Conservation (phyloP, 1,139 yeast genomes). For the Blastobotrys indianensis region DNA sequence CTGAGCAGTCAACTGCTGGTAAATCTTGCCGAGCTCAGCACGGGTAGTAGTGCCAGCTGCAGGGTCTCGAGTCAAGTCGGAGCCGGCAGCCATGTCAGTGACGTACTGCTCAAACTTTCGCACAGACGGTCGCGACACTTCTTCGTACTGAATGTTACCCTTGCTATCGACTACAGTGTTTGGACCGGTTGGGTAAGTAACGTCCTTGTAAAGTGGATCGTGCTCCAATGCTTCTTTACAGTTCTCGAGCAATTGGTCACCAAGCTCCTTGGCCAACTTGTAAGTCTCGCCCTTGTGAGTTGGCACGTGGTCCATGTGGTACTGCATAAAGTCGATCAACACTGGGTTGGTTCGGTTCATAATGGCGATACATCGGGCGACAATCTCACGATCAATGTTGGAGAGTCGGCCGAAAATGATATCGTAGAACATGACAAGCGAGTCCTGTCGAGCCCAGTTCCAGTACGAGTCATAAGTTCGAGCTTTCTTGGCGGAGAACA, state of each 20-base stretch:
- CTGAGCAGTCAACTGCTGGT: slow-evolving; percentile 73
- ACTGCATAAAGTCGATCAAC: slow-evolving; percentile 92
- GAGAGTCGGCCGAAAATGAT: slow-evolving; percentile 89
- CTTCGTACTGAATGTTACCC: slow-evolving; percentile 81
- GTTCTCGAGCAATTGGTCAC: slow-evolving; percentile 90
- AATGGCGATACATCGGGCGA: slow-evolving; percentile 90
- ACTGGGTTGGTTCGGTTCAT: slow-evolving; percentile 97
- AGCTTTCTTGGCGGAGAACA: slow-evolving; percentile 86
- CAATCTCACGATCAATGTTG: slow-evolving; percentile 91
- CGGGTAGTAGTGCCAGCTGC: slow-evolving; percentile 50
- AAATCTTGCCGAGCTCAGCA: slow-evolving; percentile 79
- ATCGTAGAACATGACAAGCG: slow-evolving; percentile 87
- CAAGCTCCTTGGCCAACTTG: slow-evolving; percentile 80
- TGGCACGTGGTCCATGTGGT: slow-evolving; percentile 91
- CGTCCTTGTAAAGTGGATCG: slow-evolving; percentile 93
- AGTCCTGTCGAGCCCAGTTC: slow-evolving; percentile 99
- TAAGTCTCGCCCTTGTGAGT: slow-evolving; percentile 82
- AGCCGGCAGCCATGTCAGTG: slow-evolving; percentile 94
- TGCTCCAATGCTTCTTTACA: slow-evolving; percentile 79
- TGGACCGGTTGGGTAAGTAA: slow-evolving; percentile 91
- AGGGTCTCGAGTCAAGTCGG: slow-evolving; percentile 65
- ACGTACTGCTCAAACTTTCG: slow-evolving; percentile 95
- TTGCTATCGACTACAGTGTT: slow-evolving; percentile 80
- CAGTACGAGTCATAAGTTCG: slow-evolving; percentile 96
- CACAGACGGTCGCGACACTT: slow-evolving; percentile 81